Base-by-base conservation (phyloP, 768 basidiomycete species). In the Collybiopsis luxurians region DNA sequence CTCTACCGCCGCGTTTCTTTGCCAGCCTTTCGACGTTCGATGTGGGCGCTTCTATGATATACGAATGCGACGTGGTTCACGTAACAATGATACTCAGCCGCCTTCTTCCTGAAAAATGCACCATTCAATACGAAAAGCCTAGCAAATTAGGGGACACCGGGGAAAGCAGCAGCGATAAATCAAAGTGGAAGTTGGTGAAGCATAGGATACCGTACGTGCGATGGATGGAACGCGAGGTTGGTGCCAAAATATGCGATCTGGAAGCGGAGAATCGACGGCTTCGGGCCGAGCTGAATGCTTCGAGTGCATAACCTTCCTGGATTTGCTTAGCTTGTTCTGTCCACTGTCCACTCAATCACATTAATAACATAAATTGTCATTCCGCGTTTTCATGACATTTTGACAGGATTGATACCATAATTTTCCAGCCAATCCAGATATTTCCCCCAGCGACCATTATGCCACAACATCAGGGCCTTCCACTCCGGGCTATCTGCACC, bases 401-500 rank as follows among this genome's bases (percentile, higher is more conserved):
- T n/a, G n/a, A n/a, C n/a, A n/a, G n/a, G n/a, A n/a, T n/a, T n/a
- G n/a, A n/a, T n/a, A n/a, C n/a, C n/a, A n/a, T n/a, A n/a, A n/a
- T n/a, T 49, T 47, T 47, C 45, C 2, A 47, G 30, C 21, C 28
- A 31, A 27, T 36, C 31, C 21, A 50, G 19, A 36, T 50, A 53
- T 28, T 56, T 61, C 4, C 24, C 59, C 72, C 71, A 72, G 28
- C 66, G 59, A 4, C 68, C 68, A 4, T 59, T 65, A 30, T 71
- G 56, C 65, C 60, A 66, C 17, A 27, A 49, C 39, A 48, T 51
- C 21, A 73, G 36, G 7, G 59, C 56, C 42, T 61, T 64, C 71
- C 70, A 74, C 30, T 67, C 64, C 28, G 57, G 56, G 31, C 65
- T 66, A n/a, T 70, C 65, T 26, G 57, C 56, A 23, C 68, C 66